Percentiles rank a stretch among this genome's conserved stretches.
Evolutionary conservation across 2,329 filamentous ascomycete species (phyloP).

Genomic region (Diplodia seriata): DNA sequence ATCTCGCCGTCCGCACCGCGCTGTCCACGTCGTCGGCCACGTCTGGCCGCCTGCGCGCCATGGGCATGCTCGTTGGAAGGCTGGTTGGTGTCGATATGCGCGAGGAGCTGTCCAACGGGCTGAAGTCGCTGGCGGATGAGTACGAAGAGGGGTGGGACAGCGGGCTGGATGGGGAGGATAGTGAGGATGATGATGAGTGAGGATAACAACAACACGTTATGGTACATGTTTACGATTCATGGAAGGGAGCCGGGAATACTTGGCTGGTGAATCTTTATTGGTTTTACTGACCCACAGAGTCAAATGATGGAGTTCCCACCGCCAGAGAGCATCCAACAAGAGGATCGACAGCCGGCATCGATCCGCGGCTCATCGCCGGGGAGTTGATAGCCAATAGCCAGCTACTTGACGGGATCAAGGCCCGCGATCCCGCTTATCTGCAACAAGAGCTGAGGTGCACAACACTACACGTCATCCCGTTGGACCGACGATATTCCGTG

Average conservation of each 20-base stretch:
- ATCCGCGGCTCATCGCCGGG: conserved; percentile 20
- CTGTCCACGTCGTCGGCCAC: conserved; percentile 79
- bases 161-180: conserved; percentile 49
- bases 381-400: not conserved
- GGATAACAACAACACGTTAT: not conserved
- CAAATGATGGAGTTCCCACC: not conserved
- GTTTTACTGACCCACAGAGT: not conserved
- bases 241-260: not conserved
- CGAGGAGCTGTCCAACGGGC: conserved; percentile 79
- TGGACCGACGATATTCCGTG: not conserved
- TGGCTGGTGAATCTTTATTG: too few species aligned
- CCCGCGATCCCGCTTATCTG: conserved; percentile 4
- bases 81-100: conserved; percentile 77
- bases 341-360: conserved; percentile 11
- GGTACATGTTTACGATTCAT: too few species aligned
- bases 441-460: not conserved
- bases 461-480: not conserved
- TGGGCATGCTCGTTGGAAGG: conserved; percentile 70
- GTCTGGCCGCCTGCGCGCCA: conserved; percentile 68
- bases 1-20: conserved; percentile 53
- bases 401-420: conserved; percentile 5
- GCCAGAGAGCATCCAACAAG: not conserved
- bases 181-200: conserved; percentile 28
- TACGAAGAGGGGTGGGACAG: conserved; percentile 90
- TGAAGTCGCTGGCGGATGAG: conserved; percentile 83